A percentile compares a stretch with the other conserved stretches of the same genome.
phyloP scores from a whole-genome alignment of 108 stramenopile genomes.

The Fistulifera pelliculosa region DNA sequence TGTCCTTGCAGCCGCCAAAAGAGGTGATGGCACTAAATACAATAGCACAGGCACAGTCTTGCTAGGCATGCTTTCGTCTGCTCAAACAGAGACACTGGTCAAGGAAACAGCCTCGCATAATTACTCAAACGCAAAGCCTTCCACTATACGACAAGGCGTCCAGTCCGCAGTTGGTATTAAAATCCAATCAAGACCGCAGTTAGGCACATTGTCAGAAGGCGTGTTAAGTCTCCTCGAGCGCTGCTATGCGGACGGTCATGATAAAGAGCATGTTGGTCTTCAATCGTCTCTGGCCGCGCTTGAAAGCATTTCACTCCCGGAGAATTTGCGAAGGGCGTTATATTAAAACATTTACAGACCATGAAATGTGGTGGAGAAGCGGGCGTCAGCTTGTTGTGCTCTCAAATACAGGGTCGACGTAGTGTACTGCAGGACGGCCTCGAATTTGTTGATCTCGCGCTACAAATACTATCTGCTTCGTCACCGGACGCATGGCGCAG shows the following conservation, averaged over 20 bases:
- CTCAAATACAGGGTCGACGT: conserved; percentile 57
- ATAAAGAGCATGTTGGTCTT: no score
- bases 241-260: background rate
- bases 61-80: conserved; percentile 22
- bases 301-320: conserved; percentile 31
- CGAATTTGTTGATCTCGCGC: conserved; percentile 50
- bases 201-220: conserved; percentile 22
- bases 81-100: conserved; percentile 5
- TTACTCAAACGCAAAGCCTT: background rate
- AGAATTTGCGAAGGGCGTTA: conserved; percentile 21
- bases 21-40: conserved; percentile 7
- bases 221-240: conserved; percentile 9
- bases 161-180: background rate
- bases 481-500: conserved; percentile 15
- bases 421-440: conserved; percentile 57
- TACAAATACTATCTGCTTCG: conserved; percentile 34
- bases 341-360: conserved; percentile 29
- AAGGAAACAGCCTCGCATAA: conserved; percentile 1
- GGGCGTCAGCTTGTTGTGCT: conserved; percentile 37
- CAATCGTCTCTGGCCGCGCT: conserved; percentile 13
- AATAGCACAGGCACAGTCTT: conserved; percentile 17
- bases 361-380: conserved; percentile 20
- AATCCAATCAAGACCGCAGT: conserved; percentile 1
- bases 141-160: background rate
- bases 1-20: conserved; percentile 8